These are phyloP conservation scores for Penicillium sp. DNA, from an alignment of 2,329 filamentous ascomycete genomes.

Conservation along the genomic window DNA sequence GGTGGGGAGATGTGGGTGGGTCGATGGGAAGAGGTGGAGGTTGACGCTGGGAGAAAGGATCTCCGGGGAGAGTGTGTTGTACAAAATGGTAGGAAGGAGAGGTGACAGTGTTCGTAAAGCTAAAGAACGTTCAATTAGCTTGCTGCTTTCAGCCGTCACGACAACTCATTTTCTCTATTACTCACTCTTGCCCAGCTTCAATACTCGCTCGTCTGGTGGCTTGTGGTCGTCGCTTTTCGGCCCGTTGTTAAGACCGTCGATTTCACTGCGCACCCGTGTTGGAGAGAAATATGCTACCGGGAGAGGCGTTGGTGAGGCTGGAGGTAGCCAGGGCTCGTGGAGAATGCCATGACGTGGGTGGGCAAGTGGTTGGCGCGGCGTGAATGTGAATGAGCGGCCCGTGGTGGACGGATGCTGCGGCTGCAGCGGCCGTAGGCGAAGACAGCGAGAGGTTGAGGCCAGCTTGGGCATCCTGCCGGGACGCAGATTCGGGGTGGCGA, in stretches of 20 bases:
- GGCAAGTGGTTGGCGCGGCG: constrained; percentile 37
- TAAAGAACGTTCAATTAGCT: constrained; percentile 33
- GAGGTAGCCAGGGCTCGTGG: constrained; percentile 40
- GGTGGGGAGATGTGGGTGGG: constrained; percentile 72
- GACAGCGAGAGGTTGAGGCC: constrained; percentile 19
- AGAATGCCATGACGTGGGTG: constrained; percentile 42
- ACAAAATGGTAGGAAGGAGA: constrained; percentile 63
- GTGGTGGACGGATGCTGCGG: constrained; percentile 10
- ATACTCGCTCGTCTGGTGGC: constrained; percentile 61
- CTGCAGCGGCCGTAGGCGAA: constrained; percentile 10
- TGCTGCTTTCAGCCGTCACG: neutral
- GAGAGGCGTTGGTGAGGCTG: constrained; percentile 17
- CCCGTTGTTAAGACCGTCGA: constrained; percentile 28
- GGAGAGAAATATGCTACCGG: constrained; percentile 32
- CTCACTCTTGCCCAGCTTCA: constrained; percentile 67
- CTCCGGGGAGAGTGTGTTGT: constrained; percentile 64
- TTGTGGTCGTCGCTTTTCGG: constrained; percentile 44
- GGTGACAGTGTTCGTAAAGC: constrained; percentile 66
- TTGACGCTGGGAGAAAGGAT: constrained; percentile 66
- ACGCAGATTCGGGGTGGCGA: constrained; percentile 3
- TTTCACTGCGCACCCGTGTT: constrained; percentile 21
- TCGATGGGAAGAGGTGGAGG: constrained; percentile 67
- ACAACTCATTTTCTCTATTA: constrained; percentile 9
- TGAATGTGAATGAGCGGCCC: constrained; percentile 31
- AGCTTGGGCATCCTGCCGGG: constrained; percentile 36